These are phyloP conservation scores for Calonectria pteridis DNA, from an alignment of 2,329 filamentous ascomycete genomes.

Conservation along the genomic window DNA sequence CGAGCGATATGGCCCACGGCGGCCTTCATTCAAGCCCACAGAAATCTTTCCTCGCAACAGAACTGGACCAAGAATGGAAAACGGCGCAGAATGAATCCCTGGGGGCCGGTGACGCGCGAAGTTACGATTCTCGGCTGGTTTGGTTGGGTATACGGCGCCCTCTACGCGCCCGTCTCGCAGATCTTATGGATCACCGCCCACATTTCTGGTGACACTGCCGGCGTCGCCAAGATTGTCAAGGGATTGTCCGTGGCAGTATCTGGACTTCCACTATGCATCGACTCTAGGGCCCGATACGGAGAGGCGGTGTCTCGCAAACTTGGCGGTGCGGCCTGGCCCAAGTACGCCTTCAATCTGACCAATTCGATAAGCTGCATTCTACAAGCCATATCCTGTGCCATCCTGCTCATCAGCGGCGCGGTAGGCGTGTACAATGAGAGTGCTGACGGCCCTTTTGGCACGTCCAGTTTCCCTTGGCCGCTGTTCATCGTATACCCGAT, in stretches of 20 bases:
- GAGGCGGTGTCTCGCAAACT: neutral
- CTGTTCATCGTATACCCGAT: neutral
- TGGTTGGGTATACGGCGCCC: neutral
- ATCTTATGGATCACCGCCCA: neutral
- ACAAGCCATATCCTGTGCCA: neutral
- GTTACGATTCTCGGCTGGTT: neutral
- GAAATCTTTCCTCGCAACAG: neutral
- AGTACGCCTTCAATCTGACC: neutral
- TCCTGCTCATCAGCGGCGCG: neutral
- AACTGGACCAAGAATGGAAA: neutral
- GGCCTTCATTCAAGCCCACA: neutral
- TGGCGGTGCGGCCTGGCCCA: neutral
- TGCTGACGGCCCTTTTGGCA: neutral
- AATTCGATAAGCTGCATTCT: neutral
- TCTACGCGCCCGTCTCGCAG: neutral
- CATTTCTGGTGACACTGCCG: neutral
- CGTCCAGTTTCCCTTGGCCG: neutral
- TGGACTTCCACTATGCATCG: neutral
- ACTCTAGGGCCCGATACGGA: neutral
- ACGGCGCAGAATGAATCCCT: neutral
- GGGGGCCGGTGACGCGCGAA: neutral
- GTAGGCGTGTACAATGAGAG: neutral
- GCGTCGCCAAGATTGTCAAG: slow-evolving; percentile 3
- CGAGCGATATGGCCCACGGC: neutral
- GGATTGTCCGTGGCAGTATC: neutral